A percentile compares a stretch with the other conserved stretches of the same genome.
Evolutionary conservation across 352 stramenopile species (phyloP).

Genomic region (Peronospora tabacina): DNA sequence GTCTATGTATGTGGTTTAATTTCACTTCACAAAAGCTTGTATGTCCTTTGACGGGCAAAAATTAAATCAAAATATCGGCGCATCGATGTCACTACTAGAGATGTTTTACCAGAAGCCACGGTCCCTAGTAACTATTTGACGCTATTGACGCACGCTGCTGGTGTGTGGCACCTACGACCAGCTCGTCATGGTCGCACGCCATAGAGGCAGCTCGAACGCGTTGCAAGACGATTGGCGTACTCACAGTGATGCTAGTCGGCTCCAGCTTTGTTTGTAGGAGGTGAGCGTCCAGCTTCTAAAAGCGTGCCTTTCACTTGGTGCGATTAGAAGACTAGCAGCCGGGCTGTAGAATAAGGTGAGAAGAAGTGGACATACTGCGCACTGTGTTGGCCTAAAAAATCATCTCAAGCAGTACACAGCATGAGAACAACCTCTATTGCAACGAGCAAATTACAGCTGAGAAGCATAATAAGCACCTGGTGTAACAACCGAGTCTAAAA

Average conservation of each 20-base stretch:
- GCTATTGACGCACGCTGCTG: conserved; percentile 83
- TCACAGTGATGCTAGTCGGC: conserved; percentile 80
- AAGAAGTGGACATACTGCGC: conserved; percentile 79
- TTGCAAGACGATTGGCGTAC: conserved; percentile 56
- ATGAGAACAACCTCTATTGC: conserved; percentile 16
- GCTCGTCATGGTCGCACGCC: conserved; percentile 63
- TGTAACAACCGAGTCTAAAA: conserved; percentile 71
- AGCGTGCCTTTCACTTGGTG: no score
- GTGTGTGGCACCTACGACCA: conserved; percentile 83
- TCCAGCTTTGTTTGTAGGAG: conserved; percentile 70
- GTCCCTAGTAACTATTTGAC: conserved; percentile 78
- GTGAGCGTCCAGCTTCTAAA: conserved; percentile 54
- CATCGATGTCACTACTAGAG: conserved; percentile 28
- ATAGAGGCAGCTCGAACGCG: conserved; percentile 55
- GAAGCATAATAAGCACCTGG: conserved; percentile 79
- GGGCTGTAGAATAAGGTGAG: conserved; percentile 64
- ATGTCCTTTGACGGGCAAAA: conserved; percentile 30
- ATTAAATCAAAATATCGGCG: conserved; percentile 14
- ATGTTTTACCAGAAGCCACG: conserved; percentile 82
- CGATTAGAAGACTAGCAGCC: conserved; percentile 32
- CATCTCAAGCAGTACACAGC: conserved; percentile 35
- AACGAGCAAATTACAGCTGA: conserved; percentile 52
- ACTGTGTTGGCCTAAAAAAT: conserved; percentile 67
- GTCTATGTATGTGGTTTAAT: conserved; percentile 66
- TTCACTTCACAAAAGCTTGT: conserved; percentile 78